Evolutionary conservation across 345 rosid species (phyloP).

Genomic region (Rhodamnia argentea): DNA sequence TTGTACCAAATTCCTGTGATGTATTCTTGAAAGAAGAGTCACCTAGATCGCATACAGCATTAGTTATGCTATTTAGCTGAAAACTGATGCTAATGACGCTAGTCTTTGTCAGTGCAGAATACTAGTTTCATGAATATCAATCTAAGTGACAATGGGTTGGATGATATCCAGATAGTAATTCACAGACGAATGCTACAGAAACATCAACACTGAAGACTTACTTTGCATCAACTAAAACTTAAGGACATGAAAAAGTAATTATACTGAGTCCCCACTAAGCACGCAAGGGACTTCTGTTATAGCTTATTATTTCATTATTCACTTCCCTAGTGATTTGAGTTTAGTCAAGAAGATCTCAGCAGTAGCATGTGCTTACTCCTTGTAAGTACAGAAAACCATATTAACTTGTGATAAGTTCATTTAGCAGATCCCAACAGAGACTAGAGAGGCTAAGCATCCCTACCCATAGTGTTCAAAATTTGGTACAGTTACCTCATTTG

Average conservation of each 20-base stretch:
- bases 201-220: not conserved
- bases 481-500: conserved; percentile 62
- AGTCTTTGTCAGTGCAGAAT: not conserved
- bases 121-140: not conserved
- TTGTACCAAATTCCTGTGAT: conserved; percentile 94
- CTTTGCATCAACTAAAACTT: not conserved
- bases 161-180: not conserved
- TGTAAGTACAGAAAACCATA: not conserved
- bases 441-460: not conserved
- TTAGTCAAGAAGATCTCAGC: not conserved
- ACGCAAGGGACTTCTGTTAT: not conserved
- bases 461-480: not conserved
- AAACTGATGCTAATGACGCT: not conserved
- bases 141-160: not conserved
- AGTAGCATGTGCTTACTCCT: not conserved
- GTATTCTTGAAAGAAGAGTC: conserved; percentile 93
- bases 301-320: not conserved
- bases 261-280: not conserved
- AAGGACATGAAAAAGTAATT: not conserved
- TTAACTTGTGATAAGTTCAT: not conserved
- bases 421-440: not conserved
- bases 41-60: conserved; percentile 36
- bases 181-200: not conserved
- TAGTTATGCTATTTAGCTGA: not conserved
- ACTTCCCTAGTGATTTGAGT: not conserved